Base-by-base conservation (phyloP, 2,329 filamentous ascomycete genomes). In the Macrophomina phaseolina region DNA sequence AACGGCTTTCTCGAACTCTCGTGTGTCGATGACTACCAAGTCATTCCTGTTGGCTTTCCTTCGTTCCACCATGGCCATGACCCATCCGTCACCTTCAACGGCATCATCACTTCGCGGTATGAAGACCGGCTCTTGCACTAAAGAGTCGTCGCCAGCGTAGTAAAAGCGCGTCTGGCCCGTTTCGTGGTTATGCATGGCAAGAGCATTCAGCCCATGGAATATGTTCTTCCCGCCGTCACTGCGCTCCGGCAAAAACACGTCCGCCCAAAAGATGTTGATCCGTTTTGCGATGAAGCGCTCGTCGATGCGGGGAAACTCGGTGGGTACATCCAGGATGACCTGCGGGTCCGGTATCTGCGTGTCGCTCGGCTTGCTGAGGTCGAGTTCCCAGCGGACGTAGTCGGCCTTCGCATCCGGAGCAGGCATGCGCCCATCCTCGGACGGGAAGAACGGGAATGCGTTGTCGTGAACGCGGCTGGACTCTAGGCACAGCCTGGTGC, bases 41-140 rank as follows among this genome's bases (percentile, higher is more conserved):
- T 78, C 75, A 18, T 71, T 74, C 28, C 73, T 68, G 46, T 76
- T 74, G 2, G 51, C 58, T 1, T 46, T 60, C 14, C 58, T 49
- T 2, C 69, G 77, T 68, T 83, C 83, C 48, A 82, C 73, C 61
- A 83, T 76, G n/a, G 80, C 78, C 53, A 81, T 75, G 30, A 84
- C 70, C 68, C 82, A 85, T 1, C 84, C 83, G 67, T 85, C 82
- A 0, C 81, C 83, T 69, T 86, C 82, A 1, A 66, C 73, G 1
- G 77, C 79, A 36, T 76, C 76, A 3, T 77, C 74, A 0, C 71
- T 71, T n/a, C 76, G 73, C 2, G 83, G 83, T 30, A 85, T 80
- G 67, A 86, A 86, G 0, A 82, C 79, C 0, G 84, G 84, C 70
- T 86, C 84, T 69, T 85, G 83, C 67, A 84, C 81, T 0, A 81